phyloP scores from a whole-genome alignment of 257 asterid species.

The Cordia subcordata region DNA sequence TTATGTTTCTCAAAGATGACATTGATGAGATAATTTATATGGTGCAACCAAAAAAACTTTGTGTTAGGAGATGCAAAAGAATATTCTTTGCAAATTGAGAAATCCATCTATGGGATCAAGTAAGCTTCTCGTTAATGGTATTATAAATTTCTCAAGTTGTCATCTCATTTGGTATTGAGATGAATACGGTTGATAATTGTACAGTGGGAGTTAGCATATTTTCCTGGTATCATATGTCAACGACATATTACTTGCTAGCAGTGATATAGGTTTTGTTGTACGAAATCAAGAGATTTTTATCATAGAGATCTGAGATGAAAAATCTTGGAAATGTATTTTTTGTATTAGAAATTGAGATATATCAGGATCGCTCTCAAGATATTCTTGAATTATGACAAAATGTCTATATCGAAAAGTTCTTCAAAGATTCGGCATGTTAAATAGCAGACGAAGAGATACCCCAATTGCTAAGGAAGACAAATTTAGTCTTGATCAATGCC shows the following conservation, averaged over 20 bases:
- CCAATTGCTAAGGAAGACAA: conserved; percentile 1
- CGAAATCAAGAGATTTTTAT: background rate
- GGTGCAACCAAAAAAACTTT: too few species aligned
- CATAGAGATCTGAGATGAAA: background rate
- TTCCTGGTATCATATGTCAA: conserved; percentile 2
- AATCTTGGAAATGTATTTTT: background rate
- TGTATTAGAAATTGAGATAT: background rate
- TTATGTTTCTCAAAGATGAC: background rate
- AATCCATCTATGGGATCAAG: background rate
- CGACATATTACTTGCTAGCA: background rate
- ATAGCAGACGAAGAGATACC: background rate
- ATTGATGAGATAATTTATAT: too few species aligned
- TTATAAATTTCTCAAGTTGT: background rate
- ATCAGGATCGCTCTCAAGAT: background rate
- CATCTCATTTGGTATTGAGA: background rate
- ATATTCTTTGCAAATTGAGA: too few species aligned
- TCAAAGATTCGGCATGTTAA: background rate
- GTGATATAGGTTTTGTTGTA: background rate
- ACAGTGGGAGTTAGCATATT: background rate
- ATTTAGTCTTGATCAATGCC: background rate
- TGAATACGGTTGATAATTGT: background rate
- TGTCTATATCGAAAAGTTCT: background rate
- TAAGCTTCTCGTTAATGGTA: background rate
- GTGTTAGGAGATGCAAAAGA: too few species aligned
- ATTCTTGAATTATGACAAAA: background rate